These are phyloP conservation scores for Rhizopogon vulgaris DNA, from an alignment of 768 basidiomycete genomes.

Conservation along the genomic window DNA sequence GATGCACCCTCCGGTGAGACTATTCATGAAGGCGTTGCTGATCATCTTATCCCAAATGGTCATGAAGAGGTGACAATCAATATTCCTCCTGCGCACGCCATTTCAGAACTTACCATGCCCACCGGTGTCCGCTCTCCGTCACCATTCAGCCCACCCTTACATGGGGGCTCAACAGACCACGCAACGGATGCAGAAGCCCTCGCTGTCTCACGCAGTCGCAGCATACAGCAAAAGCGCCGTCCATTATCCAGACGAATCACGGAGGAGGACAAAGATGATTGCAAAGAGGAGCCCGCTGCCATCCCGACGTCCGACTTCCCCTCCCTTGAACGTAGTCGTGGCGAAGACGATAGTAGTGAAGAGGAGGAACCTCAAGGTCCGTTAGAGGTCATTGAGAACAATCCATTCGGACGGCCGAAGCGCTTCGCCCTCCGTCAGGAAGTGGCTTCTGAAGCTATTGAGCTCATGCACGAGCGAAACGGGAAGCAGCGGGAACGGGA, in stretches of 20 bases:
- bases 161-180: neutral
- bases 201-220: constrained; percentile 1
- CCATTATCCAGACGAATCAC: constrained; percentile 20
- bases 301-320: neutral
- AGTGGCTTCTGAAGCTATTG: neutral
- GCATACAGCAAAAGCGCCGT: constrained; percentile 6
- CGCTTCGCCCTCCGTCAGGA: constrained; percentile 3
- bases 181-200: neutral
- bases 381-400: constrained; percentile 19
- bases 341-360: constrained; percentile 12
- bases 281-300: neutral
- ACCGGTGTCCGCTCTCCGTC: constrained; percentile 10
- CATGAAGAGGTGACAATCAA: constrained; percentile 13
- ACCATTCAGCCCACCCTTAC: neutral
- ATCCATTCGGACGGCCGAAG: constrained; percentile 15
- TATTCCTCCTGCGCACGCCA: constrained; percentile 21
- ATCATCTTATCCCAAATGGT: neutral
- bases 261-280: constrained; percentile 18
- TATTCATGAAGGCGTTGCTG: constrained; percentile 13
- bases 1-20: constrained; percentile 14
- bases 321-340: neutral
- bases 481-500: constrained; percentile 16
- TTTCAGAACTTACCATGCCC: constrained; percentile 21
- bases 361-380: constrained; percentile 10
- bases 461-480: neutral